These are phyloP conservation scores for Macadamia tetraphylla DNA, from an alignment of 164 flowering plant genomes.

Conservation along the genomic window DNA sequence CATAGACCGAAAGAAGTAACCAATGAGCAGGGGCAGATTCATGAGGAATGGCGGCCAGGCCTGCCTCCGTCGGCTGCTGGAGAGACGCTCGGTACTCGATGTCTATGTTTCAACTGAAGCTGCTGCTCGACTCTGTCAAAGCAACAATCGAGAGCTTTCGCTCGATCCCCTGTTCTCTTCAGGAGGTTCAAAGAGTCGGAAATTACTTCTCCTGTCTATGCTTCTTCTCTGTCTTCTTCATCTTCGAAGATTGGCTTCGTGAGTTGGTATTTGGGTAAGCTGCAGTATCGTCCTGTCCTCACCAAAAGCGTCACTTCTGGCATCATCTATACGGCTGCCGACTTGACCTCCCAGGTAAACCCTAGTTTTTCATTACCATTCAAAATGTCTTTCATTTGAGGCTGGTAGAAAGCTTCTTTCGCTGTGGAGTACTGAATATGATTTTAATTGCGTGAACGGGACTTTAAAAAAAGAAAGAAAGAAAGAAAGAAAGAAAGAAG, in stretches of 20 bases:
- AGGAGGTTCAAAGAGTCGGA: slow-evolving; percentile 24
- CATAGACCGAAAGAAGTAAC: background rate
- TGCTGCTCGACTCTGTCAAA: background rate
- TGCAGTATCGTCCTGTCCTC: slow-evolving; percentile 62
- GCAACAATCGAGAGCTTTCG: slow-evolving; percentile 20
- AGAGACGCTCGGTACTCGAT: slow-evolving; percentile 6
- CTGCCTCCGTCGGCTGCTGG: background rate
- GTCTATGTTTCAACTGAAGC: background rate
- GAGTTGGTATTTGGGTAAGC: slow-evolving; percentile 74
- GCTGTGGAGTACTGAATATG: too few species aligned
- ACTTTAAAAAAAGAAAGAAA: too few species aligned
- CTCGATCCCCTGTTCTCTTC: slow-evolving; percentile 14
- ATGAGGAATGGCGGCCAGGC: slow-evolving; percentile 10
- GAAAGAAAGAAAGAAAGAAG: background rate
- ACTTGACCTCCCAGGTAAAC: slow-evolving; percentile 77
- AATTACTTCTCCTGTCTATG: slow-evolving; percentile 8
- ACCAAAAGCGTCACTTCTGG: slow-evolving; percentile 71
- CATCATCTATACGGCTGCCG: slow-evolving; percentile 76
- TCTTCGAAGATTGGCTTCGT: slow-evolving; percentile 36
- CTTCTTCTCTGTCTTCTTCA: slow-evolving; percentile 18
- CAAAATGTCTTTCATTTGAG: background rate
- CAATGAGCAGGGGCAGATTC: slow-evolving; percentile 6
- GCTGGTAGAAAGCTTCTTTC: too few species aligned
- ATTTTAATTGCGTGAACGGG: too few species aligned
- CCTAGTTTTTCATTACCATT: background rate